These are phyloP conservation scores for Eremothecium sinecaudum DNA, from an alignment of 1,139 yeast species.

Conservation along the genomic window DNA sequence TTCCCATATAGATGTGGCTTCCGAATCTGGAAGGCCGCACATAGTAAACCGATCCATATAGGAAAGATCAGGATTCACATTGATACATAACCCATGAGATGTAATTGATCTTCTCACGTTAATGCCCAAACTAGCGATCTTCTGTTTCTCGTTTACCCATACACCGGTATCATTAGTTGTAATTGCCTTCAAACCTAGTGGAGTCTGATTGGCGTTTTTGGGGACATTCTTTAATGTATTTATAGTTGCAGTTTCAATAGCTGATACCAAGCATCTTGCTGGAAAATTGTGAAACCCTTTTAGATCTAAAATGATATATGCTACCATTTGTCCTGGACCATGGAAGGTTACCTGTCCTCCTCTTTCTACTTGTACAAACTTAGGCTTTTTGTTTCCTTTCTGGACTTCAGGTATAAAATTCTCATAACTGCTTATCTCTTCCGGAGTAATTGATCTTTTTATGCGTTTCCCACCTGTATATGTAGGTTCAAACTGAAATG, in stretches of 20 bases:
- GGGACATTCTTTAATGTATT: constrained; percentile 37
- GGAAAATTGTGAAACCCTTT: constrained; percentile 49
- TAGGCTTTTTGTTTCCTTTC: constrained; percentile 33
- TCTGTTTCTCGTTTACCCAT: constrained; percentile 56
- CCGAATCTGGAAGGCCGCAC: constrained; percentile 70
- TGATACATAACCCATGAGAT: constrained; percentile 82
- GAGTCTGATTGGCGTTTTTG: constrained; percentile 11
- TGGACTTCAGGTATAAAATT: constrained; percentile 18
- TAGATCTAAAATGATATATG: constrained; percentile 74
- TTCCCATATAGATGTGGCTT: constrained; percentile 42
- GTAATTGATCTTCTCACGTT: constrained; percentile 79
- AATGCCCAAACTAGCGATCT: constrained; percentile 85
- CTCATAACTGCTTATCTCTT: constrained; percentile 28
- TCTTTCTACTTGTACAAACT: constrained; percentile 65
- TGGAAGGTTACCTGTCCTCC: constrained; percentile 99
- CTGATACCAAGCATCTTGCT: constrained; percentile 67
- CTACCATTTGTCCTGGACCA: constrained; percentile 89
- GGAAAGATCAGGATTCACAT: constrained; percentile 62
- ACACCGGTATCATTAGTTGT: constrained; percentile 75
- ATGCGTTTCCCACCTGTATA: constrained; percentile 87
- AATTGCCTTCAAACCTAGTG: constrained; percentile 39
- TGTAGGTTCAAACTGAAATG: constrained; percentile 76
- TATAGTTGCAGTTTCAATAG: constrained; percentile 57
- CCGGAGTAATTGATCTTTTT: constrained; percentile 38
- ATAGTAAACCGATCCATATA: constrained; percentile 65